These are phyloP conservation scores for Halophytophthora batemanensis DNA, from an alignment of 352 stramenopile species.

Conservation along the genomic window DNA sequence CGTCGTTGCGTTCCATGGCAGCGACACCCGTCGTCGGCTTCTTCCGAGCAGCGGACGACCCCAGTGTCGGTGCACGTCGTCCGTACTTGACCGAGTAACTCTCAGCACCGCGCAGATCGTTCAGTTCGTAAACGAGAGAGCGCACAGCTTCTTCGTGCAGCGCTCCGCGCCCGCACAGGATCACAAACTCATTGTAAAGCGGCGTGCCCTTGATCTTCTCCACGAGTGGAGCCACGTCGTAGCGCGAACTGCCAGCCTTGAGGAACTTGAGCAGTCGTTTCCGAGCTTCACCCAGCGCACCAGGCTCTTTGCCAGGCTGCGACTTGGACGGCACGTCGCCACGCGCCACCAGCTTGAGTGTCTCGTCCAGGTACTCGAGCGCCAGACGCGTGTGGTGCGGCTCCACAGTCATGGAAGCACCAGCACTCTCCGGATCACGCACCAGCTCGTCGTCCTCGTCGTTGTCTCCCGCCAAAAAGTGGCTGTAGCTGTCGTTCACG, in stretches of 20 bases:
- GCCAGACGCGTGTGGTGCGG: constrained; percentile 80
- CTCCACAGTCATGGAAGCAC: constrained; percentile 41
- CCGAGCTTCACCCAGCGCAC: constrained; percentile 64
- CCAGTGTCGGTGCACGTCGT: constrained; percentile 16
- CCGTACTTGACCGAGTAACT: constrained; percentile 85
- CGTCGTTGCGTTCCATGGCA: constrained; percentile 58
- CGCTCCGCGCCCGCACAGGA: constrained; percentile 75
- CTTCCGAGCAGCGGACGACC: constrained; percentile 27
- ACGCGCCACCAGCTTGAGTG: constrained; percentile 62
- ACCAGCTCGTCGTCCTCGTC: constrained; percentile 51
- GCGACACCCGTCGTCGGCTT: constrained; percentile 25
- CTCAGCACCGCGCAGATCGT: constrained; percentile 77
- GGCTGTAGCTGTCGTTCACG: constrained; percentile 81
- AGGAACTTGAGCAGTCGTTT: constrained; percentile 82
- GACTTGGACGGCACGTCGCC: constrained; percentile 82
- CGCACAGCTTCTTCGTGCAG: constrained; percentile 78
- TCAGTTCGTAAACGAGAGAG: constrained; percentile 74
- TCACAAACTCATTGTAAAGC: constrained; percentile 84
- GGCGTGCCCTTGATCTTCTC: constrained; percentile 73
- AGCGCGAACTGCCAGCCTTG: constrained; percentile 71
- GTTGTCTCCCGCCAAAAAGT: constrained; percentile 69
- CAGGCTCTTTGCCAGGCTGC: constrained; percentile 71
- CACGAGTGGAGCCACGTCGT: constrained; percentile 68
- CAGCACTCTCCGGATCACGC: constrained; percentile 12
- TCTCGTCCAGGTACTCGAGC: constrained; percentile 86